These are phyloP conservation scores for Pseudogymnoascus sp. DNA, from an alignment of 2,329 filamentous ascomycete species.

Conservation along the genomic window DNA sequence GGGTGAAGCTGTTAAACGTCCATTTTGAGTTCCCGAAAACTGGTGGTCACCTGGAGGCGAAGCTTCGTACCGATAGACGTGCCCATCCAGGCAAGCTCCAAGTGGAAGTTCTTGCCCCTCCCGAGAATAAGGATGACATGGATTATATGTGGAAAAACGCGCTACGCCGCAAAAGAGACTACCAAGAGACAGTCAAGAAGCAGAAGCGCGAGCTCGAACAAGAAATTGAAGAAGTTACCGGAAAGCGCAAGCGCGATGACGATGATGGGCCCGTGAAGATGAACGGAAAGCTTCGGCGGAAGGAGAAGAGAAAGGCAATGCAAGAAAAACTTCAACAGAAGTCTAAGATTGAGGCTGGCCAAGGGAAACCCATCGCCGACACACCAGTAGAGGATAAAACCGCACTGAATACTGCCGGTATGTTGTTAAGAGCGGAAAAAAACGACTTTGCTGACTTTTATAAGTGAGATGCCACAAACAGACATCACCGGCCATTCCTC, in stretches of 20 bases:
- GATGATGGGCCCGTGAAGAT: slow-evolving; percentile 12
- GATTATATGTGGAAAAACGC: slow-evolving; percentile 48
- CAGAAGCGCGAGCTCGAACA: slow-evolving; percentile 32
- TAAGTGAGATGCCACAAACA: not conserved
- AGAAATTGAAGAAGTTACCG: slow-evolving; percentile 30
- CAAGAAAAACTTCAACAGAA: slow-evolving; percentile 14
- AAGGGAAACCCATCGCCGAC: not conserved
- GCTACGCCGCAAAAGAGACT: slow-evolving; percentile 56
- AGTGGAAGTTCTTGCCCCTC: slow-evolving; percentile 41
- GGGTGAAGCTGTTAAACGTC: slow-evolving; percentile 65
- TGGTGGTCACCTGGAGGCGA: slow-evolving; percentile 59
- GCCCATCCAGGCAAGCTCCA: slow-evolving; percentile 45
- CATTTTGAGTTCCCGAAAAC: slow-evolving; percentile 54
- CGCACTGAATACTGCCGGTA: slow-evolving; percentile 32
- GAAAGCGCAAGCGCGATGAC: slow-evolving; percentile 21
- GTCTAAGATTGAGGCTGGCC: not conserved
- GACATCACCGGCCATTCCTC: slow-evolving; percentile 30
- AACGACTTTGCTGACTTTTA: not conserved
- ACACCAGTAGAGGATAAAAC: slow-evolving; percentile 11
- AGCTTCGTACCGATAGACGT: slow-evolving; percentile 54
- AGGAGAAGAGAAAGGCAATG: slow-evolving; percentile 24
- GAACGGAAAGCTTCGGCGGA: slow-evolving; percentile 24
- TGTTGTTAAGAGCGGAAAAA: slow-evolving; percentile 9
- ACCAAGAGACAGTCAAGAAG: slow-evolving; percentile 38
- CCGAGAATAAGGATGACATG: slow-evolving; percentile 33